Evolutionary conservation across 2,329 filamentous ascomycete species (phyloP).

Genomic region (Hypoxylon sp.): DNA sequence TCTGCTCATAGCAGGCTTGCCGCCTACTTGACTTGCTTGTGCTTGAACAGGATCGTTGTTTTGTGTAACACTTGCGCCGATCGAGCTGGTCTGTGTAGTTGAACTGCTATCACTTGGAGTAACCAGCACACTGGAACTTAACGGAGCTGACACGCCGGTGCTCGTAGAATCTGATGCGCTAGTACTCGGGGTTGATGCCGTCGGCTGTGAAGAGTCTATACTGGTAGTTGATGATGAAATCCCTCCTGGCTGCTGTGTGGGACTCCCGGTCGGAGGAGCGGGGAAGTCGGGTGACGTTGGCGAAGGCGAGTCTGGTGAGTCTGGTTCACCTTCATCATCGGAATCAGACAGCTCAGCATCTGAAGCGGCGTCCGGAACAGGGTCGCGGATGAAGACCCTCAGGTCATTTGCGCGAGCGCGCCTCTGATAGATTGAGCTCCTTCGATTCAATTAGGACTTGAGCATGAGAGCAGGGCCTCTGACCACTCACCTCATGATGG

Average conservation of each 20-base stretch:
- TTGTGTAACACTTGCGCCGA: not conserved
- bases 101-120: slow-evolving; percentile 1
- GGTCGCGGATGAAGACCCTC: slow-evolving; percentile 32
- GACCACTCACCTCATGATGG: slow-evolving; percentile 38
- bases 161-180: not conserved
- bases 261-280: slow-evolving; percentile 5
- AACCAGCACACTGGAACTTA: not conserved
- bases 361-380: slow-evolving; percentile 22
- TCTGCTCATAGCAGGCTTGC: slow-evolving; percentile 15
- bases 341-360: slow-evolving; percentile 22
- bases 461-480: not conserved
- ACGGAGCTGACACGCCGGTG: not conserved
- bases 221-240: slow-evolving; percentile 10
- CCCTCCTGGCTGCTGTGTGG: slow-evolving; percentile 12
- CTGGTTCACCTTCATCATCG: slow-evolving; percentile 34
- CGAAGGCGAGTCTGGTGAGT: slow-evolving; percentile 38
- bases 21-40: slow-evolving; percentile 16
- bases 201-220: slow-evolving; percentile 5
- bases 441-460: slow-evolving; percentile 22
- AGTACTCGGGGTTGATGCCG: not conserved
- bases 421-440: slow-evolving; percentile 33
- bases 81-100: slow-evolving; percentile 13
- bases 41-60: slow-evolving; percentile 23
- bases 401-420: slow-evolving; percentile 37
- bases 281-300: slow-evolving; percentile 32